A percentile compares a stretch with the other conserved stretches of the same genome.
Evolutionary conservation across 2,329 filamentous ascomycete genomes (phyloP).

Genomic region (Blastomyces gilchristii): DNA sequence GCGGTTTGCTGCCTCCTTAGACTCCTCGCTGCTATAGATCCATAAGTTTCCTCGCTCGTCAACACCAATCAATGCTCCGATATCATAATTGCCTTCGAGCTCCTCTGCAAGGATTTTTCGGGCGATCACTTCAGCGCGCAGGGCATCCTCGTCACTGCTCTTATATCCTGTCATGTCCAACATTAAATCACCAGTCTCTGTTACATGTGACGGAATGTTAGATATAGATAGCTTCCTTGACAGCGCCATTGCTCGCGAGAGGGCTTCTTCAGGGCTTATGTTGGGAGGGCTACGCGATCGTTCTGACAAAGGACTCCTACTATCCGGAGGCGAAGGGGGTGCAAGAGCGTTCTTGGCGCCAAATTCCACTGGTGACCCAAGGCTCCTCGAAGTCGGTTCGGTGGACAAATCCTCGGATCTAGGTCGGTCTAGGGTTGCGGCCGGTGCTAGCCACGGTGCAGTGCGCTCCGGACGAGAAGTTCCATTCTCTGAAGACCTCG

Average conservation of each 20-base stretch:
- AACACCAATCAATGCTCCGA: constrained; percentile 86
- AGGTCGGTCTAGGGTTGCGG: constrained; percentile 38
- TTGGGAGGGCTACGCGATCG: constrained; percentile 70
- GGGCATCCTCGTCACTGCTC: constrained; percentile 80
- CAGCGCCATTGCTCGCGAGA: constrained; percentile 70
- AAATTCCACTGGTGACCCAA: background rate
- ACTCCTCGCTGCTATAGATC: constrained; percentile 97
- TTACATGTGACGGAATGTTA: constrained; percentile 90
- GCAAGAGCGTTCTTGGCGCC: background rate
- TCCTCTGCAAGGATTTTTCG: constrained; percentile 88
- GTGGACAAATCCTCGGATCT: constrained; percentile 47
- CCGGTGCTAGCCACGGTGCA: constrained; percentile 27
- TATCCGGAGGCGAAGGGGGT: background rate
- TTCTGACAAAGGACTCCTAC: constrained; percentile 7
- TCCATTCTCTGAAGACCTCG: constrained; percentile 28
- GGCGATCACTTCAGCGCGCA: constrained; percentile 86
- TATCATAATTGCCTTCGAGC: constrained; percentile 88
- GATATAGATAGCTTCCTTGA: constrained; percentile 79
- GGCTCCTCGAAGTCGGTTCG: constrained; percentile 25
- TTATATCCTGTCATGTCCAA: constrained; percentile 97
- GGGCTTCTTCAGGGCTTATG: constrained; percentile 60
- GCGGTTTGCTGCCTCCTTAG: constrained; percentile 77
- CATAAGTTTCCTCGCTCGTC: constrained; percentile 96
- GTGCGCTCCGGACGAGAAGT: constrained; percentile 21
- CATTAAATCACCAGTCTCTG: constrained; percentile 87